Evolutionary conservation across 2,329 filamentous ascomycete genomes (phyloP).

Genomic region (Boeremia exigua): DNA sequence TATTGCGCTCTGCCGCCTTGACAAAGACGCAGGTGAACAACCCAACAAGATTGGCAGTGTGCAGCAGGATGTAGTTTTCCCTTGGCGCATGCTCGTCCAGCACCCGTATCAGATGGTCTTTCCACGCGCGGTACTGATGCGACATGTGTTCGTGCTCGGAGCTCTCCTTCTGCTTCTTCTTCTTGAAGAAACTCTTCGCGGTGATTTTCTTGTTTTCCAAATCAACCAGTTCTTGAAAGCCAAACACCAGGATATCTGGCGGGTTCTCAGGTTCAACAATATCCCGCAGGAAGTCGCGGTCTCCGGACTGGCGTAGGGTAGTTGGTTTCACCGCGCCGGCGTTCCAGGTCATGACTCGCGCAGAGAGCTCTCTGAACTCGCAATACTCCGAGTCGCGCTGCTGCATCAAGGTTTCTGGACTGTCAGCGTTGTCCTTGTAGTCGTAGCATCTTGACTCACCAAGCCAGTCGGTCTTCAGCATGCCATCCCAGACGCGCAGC

Average conservation of each 20-base stretch:
- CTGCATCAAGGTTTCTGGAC: slow-evolving; percentile 80
- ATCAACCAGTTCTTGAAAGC: slow-evolving; percentile 98
- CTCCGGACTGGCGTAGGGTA: slow-evolving; percentile 74
- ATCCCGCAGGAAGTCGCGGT: slow-evolving; percentile 80
- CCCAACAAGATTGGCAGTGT: slow-evolving; percentile 88
- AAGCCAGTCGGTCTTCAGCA: slow-evolving; percentile 94
- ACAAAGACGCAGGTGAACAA: slow-evolving; percentile 97
- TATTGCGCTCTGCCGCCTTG: slow-evolving; percentile 75
- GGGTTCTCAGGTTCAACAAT: slow-evolving; percentile 77
- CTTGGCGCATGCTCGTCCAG: slow-evolving; percentile 83
- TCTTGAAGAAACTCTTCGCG: slow-evolving; percentile 89
- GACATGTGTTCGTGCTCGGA: slow-evolving; percentile 90
- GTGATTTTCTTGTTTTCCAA: slow-evolving; percentile 97
- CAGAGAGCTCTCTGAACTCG: slow-evolving; percentile 79
- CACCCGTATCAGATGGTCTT: slow-evolving; percentile 82
- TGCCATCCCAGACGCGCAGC: slow-evolving; percentile 87
- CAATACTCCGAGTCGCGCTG: slow-evolving; percentile 82
- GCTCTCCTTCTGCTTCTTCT: slow-evolving; percentile 79
- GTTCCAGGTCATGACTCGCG: slow-evolving; percentile 92
- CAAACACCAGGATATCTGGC: slow-evolving; percentile 92
- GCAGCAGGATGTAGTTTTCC: slow-evolving; percentile 82
- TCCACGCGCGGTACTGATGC: slow-evolving; percentile 96
- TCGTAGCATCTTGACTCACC: slow-evolving; percentile 50
- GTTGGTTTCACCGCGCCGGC: slow-evolving; percentile 94
- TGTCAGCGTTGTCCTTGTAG: not conserved